phyloP scores from a whole-genome alignment of 441 rosid genomes.

The Pelargonium citronellum region DNA sequence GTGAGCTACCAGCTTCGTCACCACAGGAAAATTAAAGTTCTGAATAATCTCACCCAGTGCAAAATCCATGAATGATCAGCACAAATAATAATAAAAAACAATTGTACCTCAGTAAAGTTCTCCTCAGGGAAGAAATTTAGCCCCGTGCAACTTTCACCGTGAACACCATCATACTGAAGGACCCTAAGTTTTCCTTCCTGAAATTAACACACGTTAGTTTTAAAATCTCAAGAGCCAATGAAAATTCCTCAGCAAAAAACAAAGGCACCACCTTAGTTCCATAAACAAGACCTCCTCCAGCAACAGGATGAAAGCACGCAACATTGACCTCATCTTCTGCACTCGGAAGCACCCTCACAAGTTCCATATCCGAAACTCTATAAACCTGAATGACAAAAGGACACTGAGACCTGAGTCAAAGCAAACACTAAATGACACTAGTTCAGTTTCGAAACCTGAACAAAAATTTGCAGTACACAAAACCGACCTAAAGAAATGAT shows the following conservation, averaged over 20 bases:
- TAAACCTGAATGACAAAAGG: slow-evolving; percentile 44
- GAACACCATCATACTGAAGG: slow-evolving; percentile 58
- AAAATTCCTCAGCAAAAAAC: neutral
- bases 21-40: too few relatives aligned
- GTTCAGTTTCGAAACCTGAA: neutral
- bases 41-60: too few relatives aligned
- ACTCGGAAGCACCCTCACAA: slow-evolving; percentile 85
- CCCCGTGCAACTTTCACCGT: slow-evolving; percentile 37
- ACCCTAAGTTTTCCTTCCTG: slow-evolving; percentile 93
- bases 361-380: slow-evolving; percentile 90
- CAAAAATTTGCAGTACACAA: neutral
- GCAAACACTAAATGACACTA: neutral
- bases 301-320: slow-evolving; percentile 79
- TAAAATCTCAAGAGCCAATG: slow-evolving; percentile 13
- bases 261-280: slow-evolving; percentile 69
- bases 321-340: slow-evolving; percentile 94
- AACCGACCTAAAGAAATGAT: neutral
- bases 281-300: slow-evolving; percentile 88
- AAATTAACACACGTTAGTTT: slow-evolving; percentile 22
- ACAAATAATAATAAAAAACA: too few relatives aligned
- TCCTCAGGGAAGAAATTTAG: slow-evolving; percentile 45
- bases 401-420: slow-evolving; percentile 4
- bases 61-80: too few relatives aligned
- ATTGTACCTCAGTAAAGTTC: slow-evolving; percentile 62
- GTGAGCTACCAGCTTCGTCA: too few relatives aligned